These are phyloP conservation scores for Aurantiochytrium sp. DNA, from an alignment of 108 stramenopile genomes.

Conservation along the genomic window DNA sequence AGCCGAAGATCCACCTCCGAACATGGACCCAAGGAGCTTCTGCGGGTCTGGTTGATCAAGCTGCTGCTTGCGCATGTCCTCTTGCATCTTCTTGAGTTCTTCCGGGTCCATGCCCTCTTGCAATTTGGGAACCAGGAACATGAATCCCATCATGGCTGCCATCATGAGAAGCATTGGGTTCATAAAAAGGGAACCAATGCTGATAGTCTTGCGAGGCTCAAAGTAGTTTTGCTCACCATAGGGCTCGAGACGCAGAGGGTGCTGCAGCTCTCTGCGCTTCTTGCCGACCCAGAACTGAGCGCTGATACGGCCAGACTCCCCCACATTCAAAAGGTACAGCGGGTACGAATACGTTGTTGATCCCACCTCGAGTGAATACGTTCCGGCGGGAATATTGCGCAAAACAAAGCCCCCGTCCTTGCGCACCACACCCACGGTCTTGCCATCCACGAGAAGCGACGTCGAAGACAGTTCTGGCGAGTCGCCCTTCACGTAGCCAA, in stretches of 20 bases:
- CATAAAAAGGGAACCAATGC: not conserved
- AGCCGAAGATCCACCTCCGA: not conserved
- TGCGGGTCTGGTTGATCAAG: not conserved
- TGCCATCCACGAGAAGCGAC: not conserved
- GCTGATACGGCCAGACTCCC: not conserved
- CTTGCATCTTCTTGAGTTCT: slow-evolving; percentile 12
- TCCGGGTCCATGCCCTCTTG: not conserved
- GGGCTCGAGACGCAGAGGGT: not conserved
- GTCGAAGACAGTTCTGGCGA: not conserved
- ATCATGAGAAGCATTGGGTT: slow-evolving; percentile 13
- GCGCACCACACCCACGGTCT: not conserved
- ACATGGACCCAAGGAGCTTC: not conserved
- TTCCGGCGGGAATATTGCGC: not conserved
- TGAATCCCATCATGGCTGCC: not conserved
- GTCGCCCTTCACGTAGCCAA: not conserved
- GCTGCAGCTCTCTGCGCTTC: not conserved
- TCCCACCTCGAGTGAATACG: not conserved
- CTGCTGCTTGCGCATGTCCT: not conserved
- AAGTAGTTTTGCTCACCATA: not conserved
- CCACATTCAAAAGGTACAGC: not conserved
- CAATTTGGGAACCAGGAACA: not conserved
- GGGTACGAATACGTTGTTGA: not conserved
- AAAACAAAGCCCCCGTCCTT: not conserved
- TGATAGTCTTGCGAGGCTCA: not conserved
- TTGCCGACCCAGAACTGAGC: not conserved